Base-by-base conservation (phyloP, 345 rosid genomes). In the Pseudoturritis turrita region DNA sequence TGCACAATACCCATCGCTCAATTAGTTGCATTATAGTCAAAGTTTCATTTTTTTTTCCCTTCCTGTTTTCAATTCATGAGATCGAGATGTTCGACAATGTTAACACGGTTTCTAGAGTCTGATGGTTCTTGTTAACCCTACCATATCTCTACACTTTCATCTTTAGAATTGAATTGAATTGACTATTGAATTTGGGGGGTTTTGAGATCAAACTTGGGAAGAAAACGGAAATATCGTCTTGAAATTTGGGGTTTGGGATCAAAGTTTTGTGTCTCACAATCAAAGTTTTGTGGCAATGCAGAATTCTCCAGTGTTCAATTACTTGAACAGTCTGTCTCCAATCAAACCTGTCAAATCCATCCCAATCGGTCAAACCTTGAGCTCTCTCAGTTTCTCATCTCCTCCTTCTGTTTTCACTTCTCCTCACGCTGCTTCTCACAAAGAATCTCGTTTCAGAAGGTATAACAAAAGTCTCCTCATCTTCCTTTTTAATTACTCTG, bases 221-320 rank as follows among this genome's bases (percentile, higher is more conserved):
- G n/a, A n/a, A n/a, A n/a, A n/a, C n/a, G n/a, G n/a, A n/a, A n/a
- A n/a, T n/a, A n/a, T n/a, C n/a, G n/a, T n/a, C n/a, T n/a, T n/a
- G 57, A 14, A 25, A n/a, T 15, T 55, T 54, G 14, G 23, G 21
- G 12, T 5, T 14, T 35, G 10, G n/a, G 58, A 49, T 41, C 29
- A 53, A 40, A 17, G 11, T 31, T 50, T 39, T 63, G 39, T 25
- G 21, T n/a, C 14, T 45, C 7, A 11, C 5, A 58, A n/a, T 29
- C 21, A 6, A 6, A 13, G 15, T 35, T 40, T 28, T 28, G 53
- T 66, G 41, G 15, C 0, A 43, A 43, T 67, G 79, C 94, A 90
- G 98, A 93, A 90, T 74, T 93, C 98, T 12, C 98, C 97, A 1
- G 84, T 90, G 66, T 93, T 85, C 51, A 90, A 78, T 63, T 93